Percentiles rank a stretch among this genome's conserved stretches.
Evolutionary conservation across 306 rosid species (phyloP).

Genomic region (Elaeagnus macrophylla): DNA sequence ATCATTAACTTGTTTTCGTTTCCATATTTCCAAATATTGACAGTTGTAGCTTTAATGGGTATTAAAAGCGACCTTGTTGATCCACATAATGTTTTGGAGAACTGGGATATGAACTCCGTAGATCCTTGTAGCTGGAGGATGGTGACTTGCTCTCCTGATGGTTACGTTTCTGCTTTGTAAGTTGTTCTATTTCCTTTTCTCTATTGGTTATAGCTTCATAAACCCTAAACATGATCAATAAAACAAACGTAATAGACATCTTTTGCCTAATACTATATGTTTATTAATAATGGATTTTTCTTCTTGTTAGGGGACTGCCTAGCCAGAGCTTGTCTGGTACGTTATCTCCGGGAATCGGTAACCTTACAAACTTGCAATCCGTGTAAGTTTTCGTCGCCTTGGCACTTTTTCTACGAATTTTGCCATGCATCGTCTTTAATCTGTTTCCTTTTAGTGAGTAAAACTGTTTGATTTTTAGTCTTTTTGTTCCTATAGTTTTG

Average conservation of each 20-base stretch:
- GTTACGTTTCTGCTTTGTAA: conserved; percentile 84
- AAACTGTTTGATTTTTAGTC: too few relatives aligned
- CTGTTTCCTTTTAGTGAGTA: too few relatives aligned
- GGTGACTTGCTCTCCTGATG: conserved; percentile 81
- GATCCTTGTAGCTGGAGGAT: conserved; percentile 99
- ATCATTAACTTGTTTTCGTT: too few relatives aligned
- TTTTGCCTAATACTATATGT: too few relatives aligned
- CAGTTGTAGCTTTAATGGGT: conserved; percentile 71
- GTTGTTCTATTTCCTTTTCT: conserved; percentile 24
- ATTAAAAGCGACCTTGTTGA: conserved; percentile 60
- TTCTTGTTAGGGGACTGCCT: conserved; percentile 68
- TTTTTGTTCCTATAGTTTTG: too few relatives aligned
- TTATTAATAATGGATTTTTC: background rate
- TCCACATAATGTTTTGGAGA: conserved; percentile 90
- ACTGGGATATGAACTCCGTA: conserved; percentile 87
- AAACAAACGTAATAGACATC: too few relatives aligned
- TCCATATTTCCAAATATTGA: background rate
- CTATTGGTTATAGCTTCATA: conserved; percentile 10
- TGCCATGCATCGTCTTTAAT: too few relatives aligned
- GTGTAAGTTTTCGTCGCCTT: conserved; percentile 51
- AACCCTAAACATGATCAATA: conserved; percentile 1
- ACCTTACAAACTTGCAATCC: conserved; percentile 71
- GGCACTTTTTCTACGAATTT: background rate
- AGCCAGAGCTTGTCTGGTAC: conserved; percentile 92
- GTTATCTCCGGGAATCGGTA: conserved; percentile 77